Percentiles rank a stretch among this genome's conserved stretches.
phyloP scores from a whole-genome alignment of 208 protist species.

The Naegleria lovaniensis region DNA sequence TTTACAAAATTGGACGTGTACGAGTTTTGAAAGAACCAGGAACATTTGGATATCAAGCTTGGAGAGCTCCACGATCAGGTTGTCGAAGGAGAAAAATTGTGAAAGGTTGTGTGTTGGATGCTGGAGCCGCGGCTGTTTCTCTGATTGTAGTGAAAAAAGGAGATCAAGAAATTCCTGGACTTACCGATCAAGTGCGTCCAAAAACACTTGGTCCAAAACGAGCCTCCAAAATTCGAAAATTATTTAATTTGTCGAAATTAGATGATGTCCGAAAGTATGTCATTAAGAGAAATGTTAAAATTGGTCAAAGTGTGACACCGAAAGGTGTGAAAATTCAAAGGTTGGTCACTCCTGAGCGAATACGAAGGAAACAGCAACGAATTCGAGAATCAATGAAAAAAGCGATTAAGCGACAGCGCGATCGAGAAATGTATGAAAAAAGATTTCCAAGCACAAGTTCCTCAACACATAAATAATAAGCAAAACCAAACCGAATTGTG shows the following conservation, averaged over 20 bases:
- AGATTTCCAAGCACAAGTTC: no score
- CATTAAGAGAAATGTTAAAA: slow-evolving; percentile 79
- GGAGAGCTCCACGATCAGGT: slow-evolving; percentile 73
- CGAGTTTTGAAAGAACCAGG: slow-evolving; percentile 87
- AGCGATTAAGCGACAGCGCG: background rate
- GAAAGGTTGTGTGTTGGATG: slow-evolving; percentile 95
- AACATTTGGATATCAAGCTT: slow-evolving; percentile 75
- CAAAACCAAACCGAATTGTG: no score
- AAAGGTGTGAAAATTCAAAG: slow-evolving; percentile 99
- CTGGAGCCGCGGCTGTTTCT: slow-evolving; percentile 91
- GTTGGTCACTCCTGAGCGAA: slow-evolving; percentile 80
- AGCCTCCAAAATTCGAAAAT: slow-evolving; percentile 96
- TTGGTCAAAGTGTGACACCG: slow-evolving; percentile 70
- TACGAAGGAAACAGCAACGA: background rate
- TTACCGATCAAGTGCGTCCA: slow-evolving; percentile 86
- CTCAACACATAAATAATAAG: no score
- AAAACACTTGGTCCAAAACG: slow-evolving; percentile 97
- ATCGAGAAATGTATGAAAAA: no score
- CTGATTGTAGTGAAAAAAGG: slow-evolving; percentile 92
- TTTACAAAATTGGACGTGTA: slow-evolving; percentile 88
- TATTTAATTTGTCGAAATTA: slow-evolving; percentile 92
- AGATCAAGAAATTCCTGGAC: slow-evolving; percentile 83
- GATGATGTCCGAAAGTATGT: slow-evolving; percentile 97
- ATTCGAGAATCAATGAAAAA: background rate
- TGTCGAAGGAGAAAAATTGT: slow-evolving; percentile 96